These are phyloP conservation scores for Aspergillus puulaauensis DNA, from an alignment of 2,329 filamentous ascomycete species.

Conservation along the genomic window DNA sequence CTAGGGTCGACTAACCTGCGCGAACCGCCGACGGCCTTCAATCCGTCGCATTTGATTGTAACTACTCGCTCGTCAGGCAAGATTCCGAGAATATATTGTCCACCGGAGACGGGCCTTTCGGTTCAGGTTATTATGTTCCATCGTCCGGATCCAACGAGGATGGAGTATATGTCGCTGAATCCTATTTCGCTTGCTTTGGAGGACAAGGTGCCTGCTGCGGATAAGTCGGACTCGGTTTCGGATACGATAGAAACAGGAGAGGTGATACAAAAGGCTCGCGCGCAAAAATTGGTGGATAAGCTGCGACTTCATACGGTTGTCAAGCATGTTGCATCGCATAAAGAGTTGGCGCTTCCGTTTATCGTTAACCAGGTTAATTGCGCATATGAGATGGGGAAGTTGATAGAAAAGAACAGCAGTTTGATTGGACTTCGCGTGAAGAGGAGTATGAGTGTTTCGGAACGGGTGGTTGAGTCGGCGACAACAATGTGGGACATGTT, in stretches of 20 bases:
- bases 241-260: constrained; percentile 70
- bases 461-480: constrained; percentile 90
- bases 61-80: constrained; percentile 51
- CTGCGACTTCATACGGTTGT: constrained; percentile 83
- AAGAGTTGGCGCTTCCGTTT: constrained; percentile 75
- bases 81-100: constrained; percentile 72
- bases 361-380: constrained; percentile 96
- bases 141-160: constrained; percentile 76
- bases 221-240: constrained; percentile 35
- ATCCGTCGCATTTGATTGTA: constrained; percentile 69
- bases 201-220: constrained; percentile 58
- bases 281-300: constrained; percentile 74
- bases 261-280: constrained; percentile 64
- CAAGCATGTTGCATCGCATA: constrained; percentile 71
- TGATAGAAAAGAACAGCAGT: constrained; percentile 87
- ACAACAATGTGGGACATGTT: constrained; percentile 79
- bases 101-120: constrained; percentile 62
- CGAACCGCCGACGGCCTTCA: constrained; percentile 51
- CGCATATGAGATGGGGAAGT: constrained; percentile 80
- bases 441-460: constrained; percentile 85
- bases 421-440: constrained; percentile 78
- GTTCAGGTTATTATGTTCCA: constrained; percentile 90
- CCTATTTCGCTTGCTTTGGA: constrained; percentile 85
- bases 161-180: constrained; percentile 93
- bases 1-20: constrained; percentile 75